These are phyloP conservation scores for Suillus tomentosus DNA, from an alignment of 768 basidiomycete species.

Conservation along the genomic window DNA sequence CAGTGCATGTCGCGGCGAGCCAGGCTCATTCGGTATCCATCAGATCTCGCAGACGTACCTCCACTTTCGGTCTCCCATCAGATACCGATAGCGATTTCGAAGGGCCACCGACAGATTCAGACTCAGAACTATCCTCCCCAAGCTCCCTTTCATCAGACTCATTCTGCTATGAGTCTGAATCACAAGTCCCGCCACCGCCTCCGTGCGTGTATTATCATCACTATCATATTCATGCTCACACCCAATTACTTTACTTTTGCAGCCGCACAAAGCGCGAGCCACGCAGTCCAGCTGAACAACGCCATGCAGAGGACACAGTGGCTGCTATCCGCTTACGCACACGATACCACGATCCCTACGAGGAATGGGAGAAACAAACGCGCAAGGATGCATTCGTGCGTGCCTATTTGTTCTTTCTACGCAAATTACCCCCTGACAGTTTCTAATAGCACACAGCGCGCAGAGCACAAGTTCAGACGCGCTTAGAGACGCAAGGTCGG, in stretches of 20 bases:
- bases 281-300: conserved; percentile 34
- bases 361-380: conserved; percentile 53
- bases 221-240: not conserved
- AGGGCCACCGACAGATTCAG: conserved; percentile 40
- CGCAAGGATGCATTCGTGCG: conserved; percentile 49
- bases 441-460: conserved; percentile 40
- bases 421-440: conserved; percentile 1
- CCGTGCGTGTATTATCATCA: conserved; percentile 34
- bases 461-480: conserved; percentile 27
- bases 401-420: conserved; percentile 1
- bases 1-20: conserved; percentile 17
- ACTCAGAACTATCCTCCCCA: conserved; percentile 25
- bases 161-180: conserved; percentile 46
- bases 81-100: conserved; percentile 44
- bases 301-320: conserved; percentile 45
- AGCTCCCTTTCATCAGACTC: conserved; percentile 40
- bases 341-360: conserved; percentile 47
- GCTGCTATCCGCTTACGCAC: conserved; percentile 47
- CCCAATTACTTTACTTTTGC: not conserved
- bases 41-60: conserved; percentile 38
- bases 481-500: conserved; percentile 24
- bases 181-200: conserved; percentile 36
- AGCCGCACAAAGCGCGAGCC: conserved; percentile 26
- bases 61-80: conserved; percentile 56
- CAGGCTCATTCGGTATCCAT: not conserved